A percentile compares a stretch with the other conserved stretches of the same genome.
Evolutionary conservation across 1,284 basidiomycete species (phyloP).

Genomic region (Apiotrichum brassicae): DNA sequence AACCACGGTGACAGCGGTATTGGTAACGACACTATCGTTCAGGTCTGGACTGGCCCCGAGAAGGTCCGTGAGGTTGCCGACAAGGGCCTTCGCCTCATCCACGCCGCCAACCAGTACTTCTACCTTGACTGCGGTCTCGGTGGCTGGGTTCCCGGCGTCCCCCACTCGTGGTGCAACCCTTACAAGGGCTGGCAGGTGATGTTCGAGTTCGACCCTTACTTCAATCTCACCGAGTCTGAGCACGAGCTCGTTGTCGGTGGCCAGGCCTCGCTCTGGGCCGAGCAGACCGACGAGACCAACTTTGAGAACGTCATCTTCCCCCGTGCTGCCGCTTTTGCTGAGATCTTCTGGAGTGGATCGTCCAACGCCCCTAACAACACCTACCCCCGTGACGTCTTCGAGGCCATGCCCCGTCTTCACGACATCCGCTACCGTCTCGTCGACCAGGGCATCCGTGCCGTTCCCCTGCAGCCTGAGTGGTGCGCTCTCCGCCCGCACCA

Average conservation of each 20-base stretch:
- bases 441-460: slow-evolving; percentile 60
- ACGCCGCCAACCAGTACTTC: slow-evolving; percentile 65
- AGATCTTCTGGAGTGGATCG: slow-evolving; percentile 78
- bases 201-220: slow-evolving; percentile 13
- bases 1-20: slow-evolving; percentile 52
- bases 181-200: slow-evolving; percentile 61
- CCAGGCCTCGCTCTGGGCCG: slow-evolving; percentile 69
- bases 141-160: slow-evolving; percentile 52
- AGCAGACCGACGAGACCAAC: slow-evolving; percentile 65
- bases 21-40: slow-evolving; percentile 61
- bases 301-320: slow-evolving; percentile 72
- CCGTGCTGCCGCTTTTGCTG: slow-evolving; percentile 66
- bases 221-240: slow-evolving; percentile 54
- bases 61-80: slow-evolving; percentile 57
- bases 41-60: slow-evolving; percentile 64
- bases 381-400: slow-evolving; percentile 13
- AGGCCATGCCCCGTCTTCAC: slow-evolving; percentile 69
- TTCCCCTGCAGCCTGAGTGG: slow-evolving; percentile 70
- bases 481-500: slow-evolving; percentile 51
- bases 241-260: slow-evolving; percentile 56
- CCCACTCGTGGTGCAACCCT: slow-evolving; percentile 61
- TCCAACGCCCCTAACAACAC: slow-evolving; percentile 21
- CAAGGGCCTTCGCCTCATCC: slow-evolving; percentile 59
- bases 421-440: slow-evolving; percentile 64
- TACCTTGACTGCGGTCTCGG: slow-evolving; percentile 78